A percentile compares a stretch with the other conserved stretches of the same genome.
phyloP scores from a whole-genome alignment of 1,284 basidiomycete species.

The Chalciporus sp. region DNA sequence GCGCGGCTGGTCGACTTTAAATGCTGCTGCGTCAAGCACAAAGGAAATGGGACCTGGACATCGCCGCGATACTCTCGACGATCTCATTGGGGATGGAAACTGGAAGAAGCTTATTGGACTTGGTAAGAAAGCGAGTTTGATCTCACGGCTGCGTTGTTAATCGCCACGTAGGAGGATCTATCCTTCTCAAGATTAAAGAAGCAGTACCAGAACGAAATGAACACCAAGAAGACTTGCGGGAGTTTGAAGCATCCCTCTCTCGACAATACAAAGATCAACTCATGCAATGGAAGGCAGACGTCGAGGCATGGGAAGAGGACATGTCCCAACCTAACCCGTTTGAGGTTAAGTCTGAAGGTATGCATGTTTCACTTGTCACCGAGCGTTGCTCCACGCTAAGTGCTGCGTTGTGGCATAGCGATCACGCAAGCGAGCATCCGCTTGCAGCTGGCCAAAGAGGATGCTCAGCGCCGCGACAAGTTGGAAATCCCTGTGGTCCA shows the following conservation, averaged over 20 bases:
- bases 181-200: conserved; percentile 3
- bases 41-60: conserved; percentile 16
- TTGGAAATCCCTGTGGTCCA: not conserved
- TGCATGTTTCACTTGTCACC: too few species aligned
- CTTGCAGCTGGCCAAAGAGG: too few species aligned
- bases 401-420: too few species aligned
- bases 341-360: conserved; percentile 1
- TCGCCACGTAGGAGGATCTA: not conserved
- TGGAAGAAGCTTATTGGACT: conserved; percentile 5
- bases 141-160: too few species aligned
- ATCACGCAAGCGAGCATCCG: too few species aligned
- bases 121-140: not conserved
- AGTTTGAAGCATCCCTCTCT: not conserved
- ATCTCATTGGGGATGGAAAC: conserved; percentile 4
- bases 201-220: conserved; percentile 3
- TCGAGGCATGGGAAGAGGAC: conserved; percentile 6
- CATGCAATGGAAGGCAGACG: not conserved
- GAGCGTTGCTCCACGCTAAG: too few species aligned
- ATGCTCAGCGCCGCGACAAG: not conserved
- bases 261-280: not conserved
- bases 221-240: not conserved
- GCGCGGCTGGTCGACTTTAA: conserved; percentile 5
- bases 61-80: conserved; percentile 1
- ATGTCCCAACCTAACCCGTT: conserved; percentile 4
- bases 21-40: conserved; percentile 9